Conservation (phyloP, 495 filamentous ascomycete species). For the Aspergillus taichungensis region DNA sequence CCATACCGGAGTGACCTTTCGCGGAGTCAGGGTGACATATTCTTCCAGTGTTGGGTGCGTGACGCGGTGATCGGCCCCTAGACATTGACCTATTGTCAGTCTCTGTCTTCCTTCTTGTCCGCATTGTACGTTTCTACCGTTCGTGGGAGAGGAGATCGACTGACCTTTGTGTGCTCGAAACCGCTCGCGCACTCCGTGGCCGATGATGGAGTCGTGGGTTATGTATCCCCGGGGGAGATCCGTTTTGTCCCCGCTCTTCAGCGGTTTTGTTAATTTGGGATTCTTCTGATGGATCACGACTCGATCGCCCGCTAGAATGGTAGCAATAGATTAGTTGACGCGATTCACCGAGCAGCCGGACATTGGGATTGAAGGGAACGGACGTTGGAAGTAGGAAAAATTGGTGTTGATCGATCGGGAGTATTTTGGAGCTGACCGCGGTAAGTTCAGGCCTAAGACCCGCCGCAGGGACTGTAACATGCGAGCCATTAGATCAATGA, state of each 20-base stretch:
- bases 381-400: conserved; percentile 32
- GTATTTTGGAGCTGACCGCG: conserved; percentile 7
- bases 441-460: conserved; percentile 20
- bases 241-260: conserved; percentile 36
- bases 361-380: neutral
- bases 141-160: neutral
- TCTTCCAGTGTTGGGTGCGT: conserved; percentile 60
- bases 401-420: conserved; percentile 31
- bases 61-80: conserved; percentile 43
- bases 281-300: conserved; percentile 44
- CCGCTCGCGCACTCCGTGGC: conserved; percentile 45
- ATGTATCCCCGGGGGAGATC: conserved; percentile 44
- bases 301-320: conserved; percentile 46
- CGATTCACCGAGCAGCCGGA: neutral
- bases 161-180: conserved; percentile 43
- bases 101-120: neutral
- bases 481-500: conserved; percentile 27
- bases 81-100: conserved; percentile 1
- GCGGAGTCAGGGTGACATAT: conserved; percentile 54
- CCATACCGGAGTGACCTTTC: conserved; percentile 64
- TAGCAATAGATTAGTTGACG: conserved; percentile 1
- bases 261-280: conserved; percentile 41
- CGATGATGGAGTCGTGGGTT: conserved; percentile 54
- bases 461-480: conserved; percentile 28
- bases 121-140: neutral